phyloP scores from a whole-genome alignment of 441 rosid species.

The Populus trichocarpa region DNA sequence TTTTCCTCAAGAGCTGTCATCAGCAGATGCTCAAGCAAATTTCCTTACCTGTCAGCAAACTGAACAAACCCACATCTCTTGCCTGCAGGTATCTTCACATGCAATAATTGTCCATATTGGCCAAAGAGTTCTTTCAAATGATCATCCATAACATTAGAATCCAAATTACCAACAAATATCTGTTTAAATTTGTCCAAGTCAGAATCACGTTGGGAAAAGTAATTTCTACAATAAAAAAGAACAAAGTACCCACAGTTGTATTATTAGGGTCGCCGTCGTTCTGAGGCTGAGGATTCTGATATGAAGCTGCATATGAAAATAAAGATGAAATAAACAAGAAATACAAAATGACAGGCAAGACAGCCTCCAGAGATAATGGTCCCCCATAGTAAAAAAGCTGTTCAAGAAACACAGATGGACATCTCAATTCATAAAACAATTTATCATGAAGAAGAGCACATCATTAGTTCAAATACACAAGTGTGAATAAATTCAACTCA shows the following conservation, averaged over 20 bases:
- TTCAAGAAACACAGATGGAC: not conserved
- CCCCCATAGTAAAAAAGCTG: not conserved
- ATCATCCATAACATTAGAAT: conserved; percentile 61
- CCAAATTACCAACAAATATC: conserved; percentile 87
- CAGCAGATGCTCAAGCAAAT: not conserved
- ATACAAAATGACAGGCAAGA: not conserved
- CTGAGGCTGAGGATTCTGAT: conserved; percentile 52
- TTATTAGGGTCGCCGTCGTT: conserved; percentile 79
- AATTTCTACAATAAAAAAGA: conserved; percentile 6
- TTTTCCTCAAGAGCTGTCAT: not conserved
- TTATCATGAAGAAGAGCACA: not conserved
- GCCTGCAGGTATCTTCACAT: conserved; percentile 88
- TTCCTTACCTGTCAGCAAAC: conserved; percentile 69
- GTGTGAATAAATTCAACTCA: not conserved
- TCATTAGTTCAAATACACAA: not conserved
- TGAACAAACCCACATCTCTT: conserved; percentile 98
- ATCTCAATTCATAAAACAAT: not conserved
- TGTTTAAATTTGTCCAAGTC: conserved; percentile 26
- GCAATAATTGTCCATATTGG: conserved; percentile 73
- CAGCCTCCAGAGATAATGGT: not conserved
- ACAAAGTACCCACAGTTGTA: conserved; percentile 71
- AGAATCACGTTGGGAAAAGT: not conserved
- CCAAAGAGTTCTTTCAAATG: conserved; percentile 71
- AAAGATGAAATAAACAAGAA: conserved; percentile 13
- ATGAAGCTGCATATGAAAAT: conserved; percentile 61